Base-by-base conservation (phyloP, 257 asterid genomes). In the Thymus mandschuricus region DNA sequence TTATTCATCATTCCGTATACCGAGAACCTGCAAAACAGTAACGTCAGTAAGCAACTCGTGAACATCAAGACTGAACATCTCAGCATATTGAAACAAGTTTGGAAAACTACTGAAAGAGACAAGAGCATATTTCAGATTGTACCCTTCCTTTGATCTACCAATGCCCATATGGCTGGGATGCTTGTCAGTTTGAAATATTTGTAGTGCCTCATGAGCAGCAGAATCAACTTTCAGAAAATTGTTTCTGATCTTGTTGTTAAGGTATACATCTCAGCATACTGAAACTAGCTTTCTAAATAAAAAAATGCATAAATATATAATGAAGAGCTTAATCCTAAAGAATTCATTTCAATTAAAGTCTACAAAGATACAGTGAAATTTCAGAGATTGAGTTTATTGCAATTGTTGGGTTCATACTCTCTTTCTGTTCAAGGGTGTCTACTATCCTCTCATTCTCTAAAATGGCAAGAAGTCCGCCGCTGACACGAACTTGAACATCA, bases 91-190 rank as follows among this genome's bases (percentile, higher is more conserved):
- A 38, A 38, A 38, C 41, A 4, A 38, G 41, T 7, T 55, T 64
- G 72, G 57, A 49, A 38, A 68, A 45, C 63, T 41, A 59, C 55
- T 75, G 52, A 74, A 71, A 45, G 40, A 65, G 40, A 79, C 52
- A 66, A 74, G 59, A 74, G 75, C 10, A 35, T 70, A 49, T 54
- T 62, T 55, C 66, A 28, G 71, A 57, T 2, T 75, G 21, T 84
- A 94, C 99, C 99, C 99, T 88, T 94, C 99, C 86, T 91, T 94
- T 70, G 99, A 88, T 87, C 96, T 91, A 54, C 99, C 99, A 80
- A 94, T 94, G 68, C 99, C 99, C 99, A 91, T 94, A 76, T 94
- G 99, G 75, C 99, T 94, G 56, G 99, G 99, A 80, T 94, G 99
- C 76, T 89, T 91, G 83, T 94, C 99, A 45, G 86, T 87, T 79